phyloP scores from a whole-genome alignment of 495 filamentous ascomycete genomes.

The Amphirosellinia nigrospora region DNA sequence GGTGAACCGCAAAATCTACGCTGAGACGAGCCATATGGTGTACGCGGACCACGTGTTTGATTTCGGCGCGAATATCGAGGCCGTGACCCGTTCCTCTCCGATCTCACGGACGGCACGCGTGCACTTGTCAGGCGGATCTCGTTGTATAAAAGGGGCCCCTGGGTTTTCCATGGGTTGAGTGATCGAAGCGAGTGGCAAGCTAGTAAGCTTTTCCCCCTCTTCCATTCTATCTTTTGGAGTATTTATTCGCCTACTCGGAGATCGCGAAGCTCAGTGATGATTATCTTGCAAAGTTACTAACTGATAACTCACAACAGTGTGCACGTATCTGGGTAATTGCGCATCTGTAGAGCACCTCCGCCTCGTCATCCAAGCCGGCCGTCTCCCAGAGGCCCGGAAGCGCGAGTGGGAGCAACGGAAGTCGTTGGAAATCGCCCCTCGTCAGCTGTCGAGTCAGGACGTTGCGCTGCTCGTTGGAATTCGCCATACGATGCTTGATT shows the following conservation, averaged over 20 bases:
- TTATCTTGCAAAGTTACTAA: neutral
- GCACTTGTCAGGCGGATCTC: slow-evolving; percentile 49
- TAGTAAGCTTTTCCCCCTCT: neutral
- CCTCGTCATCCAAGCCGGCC: slow-evolving; percentile 54
- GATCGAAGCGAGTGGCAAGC: slow-evolving; percentile 59
- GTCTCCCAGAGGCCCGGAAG: neutral
- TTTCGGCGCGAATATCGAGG: slow-evolving; percentile 59
- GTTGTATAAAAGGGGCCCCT: slow-evolving; percentile 56
- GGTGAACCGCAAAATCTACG: slow-evolving; percentile 52
- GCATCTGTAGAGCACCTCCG: slow-evolving; percentile 46
- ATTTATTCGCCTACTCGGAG: too few species aligned
- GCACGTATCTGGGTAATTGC: slow-evolving; percentile 46
- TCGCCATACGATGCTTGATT: slow-evolving; percentile 54
- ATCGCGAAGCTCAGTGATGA: too few species aligned
- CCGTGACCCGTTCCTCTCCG: slow-evolving; percentile 60
- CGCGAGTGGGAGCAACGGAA: slow-evolving; percentile 34
- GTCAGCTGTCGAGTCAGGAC: slow-evolving; percentile 46
- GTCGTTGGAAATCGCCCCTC: slow-evolving; percentile 46
- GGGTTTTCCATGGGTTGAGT: slow-evolving; percentile 50
- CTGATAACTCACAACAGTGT: slow-evolving; percentile 31
- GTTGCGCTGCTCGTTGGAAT: slow-evolving; percentile 46
- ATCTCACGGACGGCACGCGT: slow-evolving; percentile 53
- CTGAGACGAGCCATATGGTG: slow-evolving; percentile 55
- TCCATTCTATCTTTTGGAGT: too few species aligned
- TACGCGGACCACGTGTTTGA: slow-evolving; percentile 59